Conservation (phyloP, 2,329 filamentous ascomycete species). For the Penicillium palitans region DNA sequence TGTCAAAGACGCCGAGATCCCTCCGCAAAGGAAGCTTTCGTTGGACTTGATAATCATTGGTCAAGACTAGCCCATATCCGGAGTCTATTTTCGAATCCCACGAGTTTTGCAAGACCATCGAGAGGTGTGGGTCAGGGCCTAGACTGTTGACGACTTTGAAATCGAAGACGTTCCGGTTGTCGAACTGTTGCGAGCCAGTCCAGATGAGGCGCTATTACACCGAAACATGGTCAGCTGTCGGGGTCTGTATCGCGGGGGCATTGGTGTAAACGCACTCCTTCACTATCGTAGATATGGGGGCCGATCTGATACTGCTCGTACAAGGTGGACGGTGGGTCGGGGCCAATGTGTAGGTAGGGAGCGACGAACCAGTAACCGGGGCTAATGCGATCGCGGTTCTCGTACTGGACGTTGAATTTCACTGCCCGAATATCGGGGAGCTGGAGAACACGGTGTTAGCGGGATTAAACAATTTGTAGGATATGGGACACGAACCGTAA, state of each 20-base stretch:
- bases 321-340: constrained; percentile 26
- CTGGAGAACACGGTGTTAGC: constrained; percentile 14
- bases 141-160: constrained; percentile 46
- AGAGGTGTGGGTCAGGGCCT: constrained; percentile 47
- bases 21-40: constrained; percentile 37
- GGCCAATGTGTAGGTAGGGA: constrained; percentile 41
- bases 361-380: constrained; percentile 54
- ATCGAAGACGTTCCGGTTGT: constrained; percentile 49
- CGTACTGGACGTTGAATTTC: constrained; percentile 31
- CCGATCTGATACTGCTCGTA: constrained; percentile 47
- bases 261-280: constrained; percentile 36
- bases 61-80: constrained; percentile 51
- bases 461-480: not conserved
- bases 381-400: constrained; percentile 29
- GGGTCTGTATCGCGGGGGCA: not conserved
- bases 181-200: constrained; percentile 47
- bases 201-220: constrained; percentile 44
- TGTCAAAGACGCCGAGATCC: constrained; percentile 34
- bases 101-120: constrained; percentile 42
- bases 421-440: constrained; percentile 28
- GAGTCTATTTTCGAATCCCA: constrained; percentile 34
- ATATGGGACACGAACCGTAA: constrained; percentile 4
- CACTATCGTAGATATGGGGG: constrained; percentile 54
- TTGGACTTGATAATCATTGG: constrained; percentile 48
- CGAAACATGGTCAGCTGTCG: constrained; percentile 1